phyloP scores from a whole-genome alignment of 2,329 filamentous ascomycete species.

The Penicillium sp. region DNA sequence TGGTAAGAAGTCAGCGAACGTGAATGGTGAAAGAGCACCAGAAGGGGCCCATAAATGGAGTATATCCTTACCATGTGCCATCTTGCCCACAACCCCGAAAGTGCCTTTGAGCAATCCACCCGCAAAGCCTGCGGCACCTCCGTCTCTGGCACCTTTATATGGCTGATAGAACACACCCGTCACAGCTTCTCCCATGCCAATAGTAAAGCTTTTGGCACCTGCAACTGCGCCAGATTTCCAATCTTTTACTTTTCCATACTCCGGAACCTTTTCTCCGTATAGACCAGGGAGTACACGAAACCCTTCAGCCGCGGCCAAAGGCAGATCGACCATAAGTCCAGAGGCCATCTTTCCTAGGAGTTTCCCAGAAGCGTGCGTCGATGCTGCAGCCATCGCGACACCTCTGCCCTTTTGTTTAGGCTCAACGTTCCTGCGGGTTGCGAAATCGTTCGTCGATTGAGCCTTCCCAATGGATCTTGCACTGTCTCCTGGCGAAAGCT shows the following conservation, averaged over 20 bases:
- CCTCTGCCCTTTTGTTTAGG: neutral
- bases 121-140: conserved; percentile 31
- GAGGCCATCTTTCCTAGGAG: conserved; percentile 26
- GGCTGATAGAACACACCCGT: conserved; percentile 32
- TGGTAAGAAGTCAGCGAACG: neutral
- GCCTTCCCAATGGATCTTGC: neutral
- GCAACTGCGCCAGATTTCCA: conserved; percentile 33
- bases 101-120: conserved; percentile 37
- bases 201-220: conserved; percentile 33
- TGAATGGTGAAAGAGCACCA: neutral
- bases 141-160: conserved; percentile 29
- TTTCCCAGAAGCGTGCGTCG: conserved; percentile 14
- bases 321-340: conserved; percentile 36
- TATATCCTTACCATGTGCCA: neutral
- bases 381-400: conserved; percentile 1
- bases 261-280: conserved; percentile 36
- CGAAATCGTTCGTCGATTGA: neutral
- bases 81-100: neutral
- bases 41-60: neutral
- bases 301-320: conserved; percentile 37
- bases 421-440: neutral
- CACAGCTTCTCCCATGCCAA: conserved; percentile 33
- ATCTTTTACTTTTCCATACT: conserved; percentile 33
- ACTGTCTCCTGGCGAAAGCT: neutral
- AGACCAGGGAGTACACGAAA: conserved; percentile 34